Evolutionary conservation across 257 asterid genomes (phyloP).

Genomic region (Thymus mandschuricus): DNA sequence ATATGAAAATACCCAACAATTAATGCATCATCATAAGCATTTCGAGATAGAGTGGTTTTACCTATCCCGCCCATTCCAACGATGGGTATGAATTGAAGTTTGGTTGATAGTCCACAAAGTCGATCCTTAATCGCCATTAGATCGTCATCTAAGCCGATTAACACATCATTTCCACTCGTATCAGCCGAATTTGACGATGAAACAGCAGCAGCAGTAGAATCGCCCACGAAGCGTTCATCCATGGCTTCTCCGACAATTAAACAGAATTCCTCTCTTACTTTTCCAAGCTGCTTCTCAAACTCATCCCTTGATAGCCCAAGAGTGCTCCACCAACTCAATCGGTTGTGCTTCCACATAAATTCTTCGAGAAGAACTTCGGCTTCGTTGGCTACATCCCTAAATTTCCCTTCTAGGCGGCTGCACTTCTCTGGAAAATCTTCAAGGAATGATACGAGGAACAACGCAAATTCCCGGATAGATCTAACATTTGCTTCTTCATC

Average conservation of each 20-base stretch:
- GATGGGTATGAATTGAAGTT: no score
- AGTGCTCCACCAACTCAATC: no score
- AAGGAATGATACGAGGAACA: no score
- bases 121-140: no score
- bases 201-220: not conserved
- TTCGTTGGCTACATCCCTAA: not conserved
- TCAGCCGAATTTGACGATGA: not conserved
- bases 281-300: not conserved
- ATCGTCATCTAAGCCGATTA: no score
- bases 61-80: no score
- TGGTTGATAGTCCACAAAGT: no score
- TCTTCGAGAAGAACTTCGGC: not conserved
- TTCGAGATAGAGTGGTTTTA: no score
- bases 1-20: no score
- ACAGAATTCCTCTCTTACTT: not conserved
- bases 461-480: no score
- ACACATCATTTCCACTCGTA: no score
- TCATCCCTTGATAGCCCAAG: not conserved
- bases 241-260: not conserved
- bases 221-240: not conserved
- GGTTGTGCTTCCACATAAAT: not conserved
- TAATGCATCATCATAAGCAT: no score
- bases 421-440: conserved; percentile 8
- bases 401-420: not conserved
- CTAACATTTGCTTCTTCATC: not conserved